These are phyloP conservation scores for Fusarium annulatum DNA, from an alignment of 2,329 filamentous ascomycete genomes.

Conservation along the genomic window DNA sequence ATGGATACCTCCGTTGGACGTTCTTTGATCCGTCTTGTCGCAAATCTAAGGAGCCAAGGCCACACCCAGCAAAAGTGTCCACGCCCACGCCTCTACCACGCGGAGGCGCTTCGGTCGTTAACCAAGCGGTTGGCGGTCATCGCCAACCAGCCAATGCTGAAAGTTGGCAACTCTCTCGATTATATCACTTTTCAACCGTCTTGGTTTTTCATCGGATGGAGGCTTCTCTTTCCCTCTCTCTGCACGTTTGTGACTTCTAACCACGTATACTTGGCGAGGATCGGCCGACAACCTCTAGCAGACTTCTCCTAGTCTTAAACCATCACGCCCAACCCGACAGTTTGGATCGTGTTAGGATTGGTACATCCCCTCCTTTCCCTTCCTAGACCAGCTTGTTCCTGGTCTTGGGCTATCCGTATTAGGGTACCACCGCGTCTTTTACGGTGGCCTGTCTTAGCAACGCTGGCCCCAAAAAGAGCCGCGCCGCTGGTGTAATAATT, in stretches of 20 bases:
- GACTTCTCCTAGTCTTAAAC: slow-evolving; percentile 30
- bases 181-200: slow-evolving; percentile 32
- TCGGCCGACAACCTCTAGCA: slow-evolving; percentile 34
- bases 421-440: slow-evolving; percentile 41
- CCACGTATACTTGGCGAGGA: slow-evolving; percentile 16
- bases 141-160: slow-evolving; percentile 11
- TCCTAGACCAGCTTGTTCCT: slow-evolving; percentile 43
- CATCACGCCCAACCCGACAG: slow-evolving; percentile 43
- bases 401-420: slow-evolving; percentile 44
- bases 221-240: slow-evolving; percentile 18
- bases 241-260: slow-evolving; percentile 22
- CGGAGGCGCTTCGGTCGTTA: slow-evolving; percentile 32
- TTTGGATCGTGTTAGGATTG: slow-evolving; percentile 48
- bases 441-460: slow-evolving; percentile 45
- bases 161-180: slow-evolving; percentile 6
- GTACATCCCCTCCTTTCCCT: slow-evolving; percentile 41
- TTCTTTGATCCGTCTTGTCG: slow-evolving; percentile 41
- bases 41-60: slow-evolving; percentile 41
- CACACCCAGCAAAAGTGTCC: slow-evolving; percentile 24
- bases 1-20: slow-evolving; percentile 34
- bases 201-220: slow-evolving; percentile 13
- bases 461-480: slow-evolving; percentile 34
- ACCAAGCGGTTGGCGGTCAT: slow-evolving; percentile 29
- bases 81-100: slow-evolving; percentile 27
- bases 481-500: slow-evolving; percentile 46